Evolutionary conservation across 345 rosid species (phyloP), one percentile per base, ranked within the genome.

Genomic region (Dovyalis caffra): DNA sequence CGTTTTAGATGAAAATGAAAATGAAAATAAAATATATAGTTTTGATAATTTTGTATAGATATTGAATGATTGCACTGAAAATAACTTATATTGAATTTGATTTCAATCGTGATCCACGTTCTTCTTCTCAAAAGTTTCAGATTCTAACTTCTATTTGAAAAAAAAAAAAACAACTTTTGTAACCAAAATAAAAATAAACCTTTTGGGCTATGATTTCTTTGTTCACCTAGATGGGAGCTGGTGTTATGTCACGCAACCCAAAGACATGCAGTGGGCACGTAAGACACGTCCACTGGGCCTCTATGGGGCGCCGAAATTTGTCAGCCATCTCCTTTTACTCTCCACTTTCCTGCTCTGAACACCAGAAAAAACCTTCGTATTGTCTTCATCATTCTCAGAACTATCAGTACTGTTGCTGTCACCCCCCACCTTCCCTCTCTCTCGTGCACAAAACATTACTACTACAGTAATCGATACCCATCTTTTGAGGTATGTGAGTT

Each of bases 371-470:
- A 32, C 76, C 76, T 58, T 73, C 66, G 84, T 61, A 78, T 74
- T 62, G 85, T 81, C 81, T 63, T 81, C 68, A 58, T 84, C 87
- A 71, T 56, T 53, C 79, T 78, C 78, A 73, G 74, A 66, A 64
- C 56, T 47, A 69, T 67, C 78, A 25, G 29, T 0, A 40, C 47
- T 1, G 47, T 40, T 16, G 66, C 60, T 47, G 73, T 67, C 65
- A 73, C 67, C 74, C 31, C 56, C 70, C 11, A 29, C 76, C 6
- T 28, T 60, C 56, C 51, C 63, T 29, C 29, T 23, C 26, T 43
- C 58, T 47, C 53, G 26, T 20, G 2, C 20, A 25, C 51, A 58
- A 63, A 9, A 15, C 40, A 21, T 65, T 43, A 14, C 47, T 16
- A 43, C 16, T 12, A 0, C 47, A 43, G 15, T 12, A 14, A 65